Evolutionary conservation across 2,329 filamentous ascomycete species (phyloP).

Genomic region (Arthrocladium fulminans): DNA sequence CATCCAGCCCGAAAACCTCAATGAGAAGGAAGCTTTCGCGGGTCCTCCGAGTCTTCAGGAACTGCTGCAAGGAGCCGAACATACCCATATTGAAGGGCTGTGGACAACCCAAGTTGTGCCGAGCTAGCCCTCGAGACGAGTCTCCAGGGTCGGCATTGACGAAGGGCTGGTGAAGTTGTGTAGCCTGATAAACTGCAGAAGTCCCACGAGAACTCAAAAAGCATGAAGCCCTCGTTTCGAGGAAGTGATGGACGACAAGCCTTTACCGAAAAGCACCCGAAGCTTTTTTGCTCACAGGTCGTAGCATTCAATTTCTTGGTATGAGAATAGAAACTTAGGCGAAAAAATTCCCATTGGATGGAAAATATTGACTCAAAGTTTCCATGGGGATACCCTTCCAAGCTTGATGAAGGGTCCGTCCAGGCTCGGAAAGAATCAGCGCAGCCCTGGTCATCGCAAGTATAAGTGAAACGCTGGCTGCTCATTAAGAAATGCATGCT

Average conservation of each 20-base stretch:
- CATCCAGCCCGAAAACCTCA: too few relatives aligned
- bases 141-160: too few relatives aligned
- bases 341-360: too few relatives aligned
- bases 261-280: too few relatives aligned
- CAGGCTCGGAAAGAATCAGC: neutral
- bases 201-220: neutral
- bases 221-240: neutral
- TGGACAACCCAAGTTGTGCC: too few relatives aligned
- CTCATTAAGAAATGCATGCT: neutral
- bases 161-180: too few relatives aligned
- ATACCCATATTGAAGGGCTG: too few relatives aligned
- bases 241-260: too few relatives aligned
- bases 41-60: neutral
- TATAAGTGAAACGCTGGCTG: neutral
- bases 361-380: too few relatives aligned
- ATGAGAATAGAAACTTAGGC: too few relatives aligned
- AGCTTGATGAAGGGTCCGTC: neutral
- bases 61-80: neutral
- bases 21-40: neutral
- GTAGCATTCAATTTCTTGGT: too few relatives aligned
- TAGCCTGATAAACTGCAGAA: neutral
- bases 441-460: neutral
- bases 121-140: neutral
- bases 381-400: neutral
- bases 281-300: too few relatives aligned